Percentiles rank a stretch among this genome's conserved stretches.
Conservation (phyloP, 352 stramenopile species). For the Pythium insidiosum region DNA sequence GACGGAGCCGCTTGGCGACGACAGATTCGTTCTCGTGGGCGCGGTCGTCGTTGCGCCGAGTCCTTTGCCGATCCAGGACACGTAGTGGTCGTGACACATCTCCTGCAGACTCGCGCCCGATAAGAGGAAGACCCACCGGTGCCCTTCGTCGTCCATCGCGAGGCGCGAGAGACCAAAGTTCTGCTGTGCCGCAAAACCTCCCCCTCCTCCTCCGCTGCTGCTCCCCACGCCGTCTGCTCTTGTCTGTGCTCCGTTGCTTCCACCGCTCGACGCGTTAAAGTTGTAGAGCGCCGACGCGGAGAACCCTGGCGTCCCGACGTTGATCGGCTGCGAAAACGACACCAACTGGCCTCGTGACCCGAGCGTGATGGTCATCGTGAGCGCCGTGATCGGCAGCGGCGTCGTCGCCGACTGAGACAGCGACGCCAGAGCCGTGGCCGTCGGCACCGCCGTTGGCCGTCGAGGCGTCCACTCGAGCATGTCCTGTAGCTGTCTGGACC, state of each 20-base stretch:
- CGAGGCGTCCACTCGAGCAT: slow-evolving; percentile 33
- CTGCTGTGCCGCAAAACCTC: too few relatives aligned
- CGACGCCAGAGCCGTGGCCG: neutral
- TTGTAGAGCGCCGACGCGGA: slow-evolving; percentile 8
- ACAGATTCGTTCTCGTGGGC: too few relatives aligned
- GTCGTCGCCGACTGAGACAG: neutral
- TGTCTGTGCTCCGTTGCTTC: too few relatives aligned
- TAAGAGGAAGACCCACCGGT: slow-evolving; percentile 46
- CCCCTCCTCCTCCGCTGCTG: too few relatives aligned
- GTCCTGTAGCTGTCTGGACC: slow-evolving; percentile 32
- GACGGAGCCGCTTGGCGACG: neutral
- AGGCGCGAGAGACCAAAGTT: slow-evolving; percentile 8
- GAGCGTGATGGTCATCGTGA: slow-evolving; percentile 35
- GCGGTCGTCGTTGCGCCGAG: too few relatives aligned
- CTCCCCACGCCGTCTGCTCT: neutral
- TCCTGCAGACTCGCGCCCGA: slow-evolving; percentile 29
- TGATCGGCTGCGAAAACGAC: slow-evolving; percentile 49
- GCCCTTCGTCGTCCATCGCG: slow-evolving; percentile 44
- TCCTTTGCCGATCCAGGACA: slow-evolving; percentile 52
- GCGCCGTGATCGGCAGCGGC: slow-evolving; percentile 14
- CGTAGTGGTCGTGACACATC: slow-evolving; percentile 44
- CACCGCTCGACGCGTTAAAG: neutral
- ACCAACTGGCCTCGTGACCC: slow-evolving; percentile 37
- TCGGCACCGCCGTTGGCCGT: too few relatives aligned
- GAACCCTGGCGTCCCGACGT: slow-evolving; percentile 33